Evolutionary conservation across 2,329 filamentous ascomycete genomes (phyloP).

Genomic region (Incumbomyces lentus): DNA sequence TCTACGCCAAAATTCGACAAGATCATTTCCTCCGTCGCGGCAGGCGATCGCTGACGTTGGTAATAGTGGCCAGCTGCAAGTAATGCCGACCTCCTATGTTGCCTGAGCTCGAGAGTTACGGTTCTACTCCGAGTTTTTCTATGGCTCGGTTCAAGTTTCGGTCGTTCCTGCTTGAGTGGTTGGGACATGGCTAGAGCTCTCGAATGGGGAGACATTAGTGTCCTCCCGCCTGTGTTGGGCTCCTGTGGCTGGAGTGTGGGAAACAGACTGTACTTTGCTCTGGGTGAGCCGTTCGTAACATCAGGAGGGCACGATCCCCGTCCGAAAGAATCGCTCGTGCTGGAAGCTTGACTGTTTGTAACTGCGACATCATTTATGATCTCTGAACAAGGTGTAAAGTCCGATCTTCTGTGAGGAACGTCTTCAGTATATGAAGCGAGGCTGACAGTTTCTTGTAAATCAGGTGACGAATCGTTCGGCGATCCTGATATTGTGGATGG

Average conservation of each 20-base stretch:
- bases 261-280: constrained; percentile 15
- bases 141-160: not conserved
- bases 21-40: constrained; percentile 9
- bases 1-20: constrained; percentile 2
- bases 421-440: no score
- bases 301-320: constrained; percentile 8
- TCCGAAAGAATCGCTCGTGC: no score
- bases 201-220: no score
- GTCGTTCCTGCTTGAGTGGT: no score
- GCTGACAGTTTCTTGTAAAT: not conserved
- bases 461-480: not conserved
- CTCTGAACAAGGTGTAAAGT: no score
- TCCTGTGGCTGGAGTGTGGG: no score
- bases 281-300: constrained; percentile 3
- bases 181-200: no score
- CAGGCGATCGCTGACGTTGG: constrained; percentile 10
- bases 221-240: no score
- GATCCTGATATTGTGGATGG: constrained; percentile 5
- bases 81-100: constrained; percentile 3
- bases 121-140: constrained; percentile 4
- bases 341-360: not conserved
- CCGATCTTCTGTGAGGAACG: no score
- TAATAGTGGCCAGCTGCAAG: constrained; percentile 1
- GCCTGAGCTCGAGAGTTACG: not conserved
- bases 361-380: no score